Evolutionary conservation across 2,329 filamentous ascomycete genomes (phyloP), one percentile per base, ranked within the genome.

Genomic region (Zymoseptoria crescenta): DNA sequence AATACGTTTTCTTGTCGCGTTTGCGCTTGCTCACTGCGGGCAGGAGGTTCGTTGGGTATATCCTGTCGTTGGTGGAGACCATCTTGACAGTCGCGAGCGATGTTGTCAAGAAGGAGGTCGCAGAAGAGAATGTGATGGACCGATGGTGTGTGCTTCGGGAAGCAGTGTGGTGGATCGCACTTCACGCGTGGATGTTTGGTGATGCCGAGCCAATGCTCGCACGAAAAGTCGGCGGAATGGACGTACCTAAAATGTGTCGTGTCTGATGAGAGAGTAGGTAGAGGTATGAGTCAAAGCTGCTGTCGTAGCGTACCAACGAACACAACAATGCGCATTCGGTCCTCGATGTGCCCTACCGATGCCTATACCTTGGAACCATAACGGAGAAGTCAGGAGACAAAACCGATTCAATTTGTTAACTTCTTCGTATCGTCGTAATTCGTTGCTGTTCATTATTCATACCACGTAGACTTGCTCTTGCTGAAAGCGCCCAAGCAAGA

Each of bases 1-100:
- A 62, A 49, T 55, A 64, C 7, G 28, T 28, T 21, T 21, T 19
- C 35, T 64, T 64, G 30, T 45, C 35, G 13, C n/a, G 13, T 45
- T 45, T 45, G 35, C 35, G 35, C 35, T 45, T 45, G 13, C 35
- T 45, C 35, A 45, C 35, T 45, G 35, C 35, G 16, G 59, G 59
- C 8, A 57, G 20, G 29, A 61, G 20, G 9, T 48, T 35, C n/a
- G 21, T 21, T 9, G 55, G 35, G 49, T 59, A 59, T 16, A n/a
- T 10, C 10, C 16, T 45, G 13, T 13, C 3, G 13, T 45, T 7
- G 35, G 35, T 7, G 35, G 35, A 41, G 35, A 13, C 13, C 35
- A 45, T 45, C 16, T 13, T 45, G 13, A 45, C 35, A 16, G 35
- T 45, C 4, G 4, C n/a, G 35, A 16, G 35, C 35, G n/a, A 6